Evolutionary conservation across 176 grass and related monocot species (phyloP), one percentile per base, ranked within the genome.

Genomic region (Zea luxurians): DNA sequence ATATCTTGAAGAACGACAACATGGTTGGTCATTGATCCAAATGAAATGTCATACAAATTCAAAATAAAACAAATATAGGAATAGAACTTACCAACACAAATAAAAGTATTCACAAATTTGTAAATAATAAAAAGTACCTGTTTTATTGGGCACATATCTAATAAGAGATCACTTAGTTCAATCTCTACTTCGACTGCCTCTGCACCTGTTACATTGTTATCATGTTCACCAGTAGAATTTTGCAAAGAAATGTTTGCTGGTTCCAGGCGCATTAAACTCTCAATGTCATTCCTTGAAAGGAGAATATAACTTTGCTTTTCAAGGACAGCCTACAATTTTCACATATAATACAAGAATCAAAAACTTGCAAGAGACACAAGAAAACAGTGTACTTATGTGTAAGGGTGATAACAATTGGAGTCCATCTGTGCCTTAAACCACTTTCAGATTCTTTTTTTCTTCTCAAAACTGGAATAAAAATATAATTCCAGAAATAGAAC

Each of bases 291-390:
- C 83, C 89, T 92, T 64, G 91, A 93, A 66, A 98, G 85, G 13
- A 98, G 87, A 82, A 94, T 98, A 76, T 98, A 94, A 70, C 96
- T 94, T 88, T 92, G 96, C 48, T 93, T 98, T 88, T 98, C 91
- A 77, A 98, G 81, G 53, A 98, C 96, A 88, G 90, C 96, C 91
- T 98, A 61, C 57, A 75, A 53, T 76, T 88, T 85, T 64, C 3
- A 66, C 69, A 90, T 57, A 83, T 79, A 49, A 82, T 85, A 54
- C 18, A 65, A 71, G 41, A 70, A 75, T 76, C 66, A 81, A 67
- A 41, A 40, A 72, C 12, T 43, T 73, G 16, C 4, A 43, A 8
- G 4, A 3, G 17, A 27, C 3, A 75, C 21, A 7, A 73, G 52
- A 73, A 73, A 74, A 42, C 9, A 18, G 52, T 42, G 37, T 42